These are phyloP conservation scores for Camellia lanceoleosa DNA, from an alignment of 148 eudicot species.

Conservation along the genomic window DNA sequence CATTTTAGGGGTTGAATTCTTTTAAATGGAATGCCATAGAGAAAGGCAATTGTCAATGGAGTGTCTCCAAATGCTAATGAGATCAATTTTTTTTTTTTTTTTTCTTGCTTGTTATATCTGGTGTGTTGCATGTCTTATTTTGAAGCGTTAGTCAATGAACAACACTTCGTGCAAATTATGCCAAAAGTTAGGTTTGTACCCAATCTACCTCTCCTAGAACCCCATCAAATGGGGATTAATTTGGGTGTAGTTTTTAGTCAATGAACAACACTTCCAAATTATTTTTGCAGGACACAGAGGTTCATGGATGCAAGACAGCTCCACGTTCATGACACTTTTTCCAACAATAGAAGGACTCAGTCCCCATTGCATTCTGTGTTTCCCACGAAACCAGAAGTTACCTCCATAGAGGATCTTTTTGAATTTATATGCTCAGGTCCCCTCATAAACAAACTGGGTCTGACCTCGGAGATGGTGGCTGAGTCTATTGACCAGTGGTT, in stretches of 20 bases:
- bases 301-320: slow-evolving; percentile 60
- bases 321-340: slow-evolving; percentile 20
- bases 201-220: too few species aligned
- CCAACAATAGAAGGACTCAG: slow-evolving; percentile 38
- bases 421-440: slow-evolving; percentile 91
- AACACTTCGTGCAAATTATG: too few species aligned
- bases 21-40: neutral
- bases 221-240: too few species aligned
- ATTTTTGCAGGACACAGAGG: slow-evolving; percentile 46
- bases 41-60: too few species aligned
- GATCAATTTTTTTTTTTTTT: neutral
- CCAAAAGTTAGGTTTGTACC: too few species aligned
- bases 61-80: neutral
- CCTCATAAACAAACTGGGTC: slow-evolving; percentile 59
- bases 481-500: slow-evolving; percentile 90
- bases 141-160: too few species aligned
- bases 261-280: neutral
- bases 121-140: too few species aligned
- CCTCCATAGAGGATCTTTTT: slow-evolving; percentile 67
- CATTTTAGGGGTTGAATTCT: neutral
- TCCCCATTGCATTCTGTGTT: slow-evolving; percentile 40
- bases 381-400: slow-evolving; percentile 53
- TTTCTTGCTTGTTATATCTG: too few species aligned
- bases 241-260: too few species aligned
- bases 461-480: slow-evolving; percentile 60